Evolutionary conservation across 345 rosid genomes (phyloP).

Genomic region (Bruguiera gymnorhiza): DNA sequence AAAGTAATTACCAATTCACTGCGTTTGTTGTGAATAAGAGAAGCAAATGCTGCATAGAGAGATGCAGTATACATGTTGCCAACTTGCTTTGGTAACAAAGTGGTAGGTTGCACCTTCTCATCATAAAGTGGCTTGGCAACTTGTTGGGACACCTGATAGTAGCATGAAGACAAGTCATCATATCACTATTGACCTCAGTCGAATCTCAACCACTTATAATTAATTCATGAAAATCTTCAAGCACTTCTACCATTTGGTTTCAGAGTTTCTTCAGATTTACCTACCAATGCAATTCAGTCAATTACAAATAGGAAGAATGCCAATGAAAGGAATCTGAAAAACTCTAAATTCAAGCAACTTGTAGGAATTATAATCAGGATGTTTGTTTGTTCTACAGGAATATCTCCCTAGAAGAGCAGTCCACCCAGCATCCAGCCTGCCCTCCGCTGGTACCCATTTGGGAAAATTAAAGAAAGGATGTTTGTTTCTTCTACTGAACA

Average conservation of each 20-base stretch:
- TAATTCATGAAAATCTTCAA: too few species aligned
- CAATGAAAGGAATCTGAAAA: neutral
- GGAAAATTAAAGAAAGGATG: neutral
- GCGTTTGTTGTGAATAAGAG: conserved; percentile 79
- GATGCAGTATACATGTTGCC: conserved; percentile 99
- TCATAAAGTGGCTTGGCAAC: conserved; percentile 81
- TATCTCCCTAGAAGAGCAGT: neutral
- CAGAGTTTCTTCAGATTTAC: neutral
- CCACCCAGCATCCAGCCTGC: neutral
- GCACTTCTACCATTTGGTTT: too few species aligned
- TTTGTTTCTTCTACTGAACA: neutral
- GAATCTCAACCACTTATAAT: too few species aligned
- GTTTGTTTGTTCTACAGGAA: too few species aligned
- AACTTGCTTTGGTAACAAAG: conserved; percentile 89
- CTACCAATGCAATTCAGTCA: neutral
- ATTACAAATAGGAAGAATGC: neutral
- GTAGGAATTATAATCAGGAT: too few species aligned
- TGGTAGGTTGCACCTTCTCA: conserved; percentile 80
- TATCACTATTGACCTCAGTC: neutral
- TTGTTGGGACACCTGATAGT: conserved; percentile 76
- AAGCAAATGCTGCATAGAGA: conserved; percentile 88
- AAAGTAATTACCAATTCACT: conserved; percentile 57
- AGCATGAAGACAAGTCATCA: conserved; percentile 13
- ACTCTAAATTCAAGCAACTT: neutral
- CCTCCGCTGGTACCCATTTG: neutral